Evolutionary conservation across 495 filamentous ascomycete genomes (phyloP).

Genomic region (Apiosordaria backusii): DNA sequence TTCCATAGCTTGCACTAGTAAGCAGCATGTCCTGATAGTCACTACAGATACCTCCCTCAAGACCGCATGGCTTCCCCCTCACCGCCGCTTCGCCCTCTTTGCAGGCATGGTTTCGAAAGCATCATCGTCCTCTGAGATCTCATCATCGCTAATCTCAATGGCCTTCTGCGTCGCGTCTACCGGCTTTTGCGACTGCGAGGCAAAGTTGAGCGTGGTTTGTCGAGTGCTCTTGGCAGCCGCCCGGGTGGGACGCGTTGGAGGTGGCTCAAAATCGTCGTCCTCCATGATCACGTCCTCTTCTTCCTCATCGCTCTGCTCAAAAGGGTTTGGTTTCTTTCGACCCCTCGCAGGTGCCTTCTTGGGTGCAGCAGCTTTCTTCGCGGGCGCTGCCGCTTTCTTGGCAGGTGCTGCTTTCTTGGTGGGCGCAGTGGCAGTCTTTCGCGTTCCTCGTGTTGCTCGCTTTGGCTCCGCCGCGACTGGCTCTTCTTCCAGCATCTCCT

Average conservation of each 20-base stretch:
- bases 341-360: conserved; percentile 39
- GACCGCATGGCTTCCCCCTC: too few relatives aligned
- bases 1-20: too few relatives aligned
- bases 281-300: conserved; percentile 60
- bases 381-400: conserved; percentile 33
- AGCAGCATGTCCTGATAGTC: too few relatives aligned
- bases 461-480: conserved; percentile 33
- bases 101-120: conserved; percentile 64
- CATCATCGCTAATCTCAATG: conserved; percentile 67
- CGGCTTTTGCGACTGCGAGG: conserved; percentile 52
- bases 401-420: conserved; percentile 40
- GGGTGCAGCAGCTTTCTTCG: conserved; percentile 36
- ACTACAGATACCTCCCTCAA: too few relatives aligned
- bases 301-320: conserved; percentile 59
- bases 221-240: conserved; percentile 17
- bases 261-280: conserved; percentile 54
- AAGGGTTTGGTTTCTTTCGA: conserved; percentile 49
- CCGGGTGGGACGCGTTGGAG: conserved; percentile 24
- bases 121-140: conserved; percentile 67
- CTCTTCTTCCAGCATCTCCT: conserved; percentile 39
- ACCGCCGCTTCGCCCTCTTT: conserved; percentile 25
- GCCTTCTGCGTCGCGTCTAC: conserved; percentile 44
- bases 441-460: conserved; percentile 34
- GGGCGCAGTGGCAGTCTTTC: conserved; percentile 31
- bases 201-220: conserved; percentile 74